phyloP scores from a whole-genome alignment of 768 basidiomycete species.

The Russula sp. region DNA sequence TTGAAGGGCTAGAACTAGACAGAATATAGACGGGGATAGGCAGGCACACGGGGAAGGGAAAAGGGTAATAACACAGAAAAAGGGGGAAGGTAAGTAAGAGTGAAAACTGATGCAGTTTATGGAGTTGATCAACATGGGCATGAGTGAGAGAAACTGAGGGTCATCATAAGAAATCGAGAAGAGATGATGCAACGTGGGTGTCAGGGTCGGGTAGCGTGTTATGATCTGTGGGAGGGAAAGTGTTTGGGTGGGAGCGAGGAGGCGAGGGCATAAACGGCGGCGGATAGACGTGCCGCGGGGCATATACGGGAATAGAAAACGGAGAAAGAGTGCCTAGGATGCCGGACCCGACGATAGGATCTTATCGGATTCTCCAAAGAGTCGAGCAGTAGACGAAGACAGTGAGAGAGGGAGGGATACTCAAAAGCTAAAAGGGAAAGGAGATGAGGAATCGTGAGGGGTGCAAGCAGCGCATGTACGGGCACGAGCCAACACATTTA shows the following conservation, averaged over 20 bases:
- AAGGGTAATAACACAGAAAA: background rate
- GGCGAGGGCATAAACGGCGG: conserved; percentile 8
- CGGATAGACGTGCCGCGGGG: background rate
- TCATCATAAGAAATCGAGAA: conserved; percentile 19
- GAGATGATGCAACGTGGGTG: conserved; percentile 10
- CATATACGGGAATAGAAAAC: conserved; percentile 1
- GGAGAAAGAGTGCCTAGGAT: conserved; percentile 5
- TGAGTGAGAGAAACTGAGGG: conserved; percentile 8
- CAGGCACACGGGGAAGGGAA: background rate
- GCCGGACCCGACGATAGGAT: background rate
- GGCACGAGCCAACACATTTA: background rate
- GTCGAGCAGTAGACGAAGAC: conserved; percentile 3
- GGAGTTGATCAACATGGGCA: conserved; percentile 13
- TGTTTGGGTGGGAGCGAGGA: background rate
- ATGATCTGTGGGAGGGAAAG: background rate
- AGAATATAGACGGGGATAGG: conserved; percentile 16
- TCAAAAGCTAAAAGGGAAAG: background rate
- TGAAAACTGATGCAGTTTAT: conserved; percentile 16
- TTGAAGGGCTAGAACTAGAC: conserved; percentile 17
- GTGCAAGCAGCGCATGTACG: conserved; percentile 1
- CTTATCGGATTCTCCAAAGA: conserved; percentile 6
- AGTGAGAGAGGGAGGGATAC: background rate
- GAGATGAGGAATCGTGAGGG: background rate
- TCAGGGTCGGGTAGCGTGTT: background rate
- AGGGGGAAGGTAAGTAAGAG: background rate